Evolutionary conservation across 2,329 filamentous ascomycete species (phyloP).

Genomic region (Mariannaea sp.): DNA sequence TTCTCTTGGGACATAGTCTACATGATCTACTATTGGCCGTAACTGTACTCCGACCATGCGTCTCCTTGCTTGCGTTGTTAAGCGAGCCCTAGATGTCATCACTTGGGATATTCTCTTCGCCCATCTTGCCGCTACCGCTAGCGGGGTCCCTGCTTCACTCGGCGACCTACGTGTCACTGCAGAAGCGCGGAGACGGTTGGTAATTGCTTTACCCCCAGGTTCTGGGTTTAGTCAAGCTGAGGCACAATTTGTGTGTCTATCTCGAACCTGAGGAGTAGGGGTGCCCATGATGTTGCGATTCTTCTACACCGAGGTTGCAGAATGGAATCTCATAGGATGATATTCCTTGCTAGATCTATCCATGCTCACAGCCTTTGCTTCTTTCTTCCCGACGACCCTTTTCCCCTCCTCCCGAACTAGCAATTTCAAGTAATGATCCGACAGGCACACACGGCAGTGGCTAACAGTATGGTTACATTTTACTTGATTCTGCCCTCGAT

Average conservation of each 20-base stretch:
- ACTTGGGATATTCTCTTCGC: neutral
- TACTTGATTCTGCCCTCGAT: neutral
- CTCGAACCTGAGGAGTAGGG: neutral
- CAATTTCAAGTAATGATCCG: slow-evolving; percentile 1
- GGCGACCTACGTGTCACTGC: slow-evolving; percentile 22
- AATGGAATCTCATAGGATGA: slow-evolving; percentile 12
- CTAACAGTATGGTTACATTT: neutral
- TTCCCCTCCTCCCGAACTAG: neutral
- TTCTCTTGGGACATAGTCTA: neutral
- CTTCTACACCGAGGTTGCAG: neutral
- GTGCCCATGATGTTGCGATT: neutral
- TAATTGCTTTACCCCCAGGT: slow-evolving; percentile 2
- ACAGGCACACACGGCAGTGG: neutral
- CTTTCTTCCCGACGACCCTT: neutral
- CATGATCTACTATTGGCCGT: neutral
- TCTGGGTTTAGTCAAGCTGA: slow-evolving; percentile 1
- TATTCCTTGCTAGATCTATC: slow-evolving; percentile 16
- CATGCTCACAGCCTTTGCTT: slow-evolving; percentile 4
- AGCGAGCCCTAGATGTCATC: neutral
- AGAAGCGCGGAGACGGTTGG: slow-evolving; percentile 6
- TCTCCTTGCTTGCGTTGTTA: neutral
- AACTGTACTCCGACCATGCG: neutral
- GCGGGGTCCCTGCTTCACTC: no score
- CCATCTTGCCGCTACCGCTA: slow-evolving; percentile 8
- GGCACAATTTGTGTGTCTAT: neutral